These are phyloP conservation scores for Vickermania ingenoplastis DNA, from an alignment of 208 protist species.

Conservation along the genomic window DNA sequence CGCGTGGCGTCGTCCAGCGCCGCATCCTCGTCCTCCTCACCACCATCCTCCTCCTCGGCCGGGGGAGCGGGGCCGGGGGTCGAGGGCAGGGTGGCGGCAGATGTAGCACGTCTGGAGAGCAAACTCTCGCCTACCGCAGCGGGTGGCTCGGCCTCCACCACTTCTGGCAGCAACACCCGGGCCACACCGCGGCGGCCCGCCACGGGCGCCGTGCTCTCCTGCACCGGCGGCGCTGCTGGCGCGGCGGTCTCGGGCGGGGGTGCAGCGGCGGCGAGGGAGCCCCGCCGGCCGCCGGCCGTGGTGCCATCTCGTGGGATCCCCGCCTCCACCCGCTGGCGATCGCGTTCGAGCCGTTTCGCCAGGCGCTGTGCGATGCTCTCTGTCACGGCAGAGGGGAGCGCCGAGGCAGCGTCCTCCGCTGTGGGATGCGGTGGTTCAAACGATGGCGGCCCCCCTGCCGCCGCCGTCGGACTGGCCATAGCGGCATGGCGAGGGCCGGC, in stretches of 20 bases:
- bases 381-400: constrained; percentile 13
- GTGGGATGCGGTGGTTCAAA: no score
- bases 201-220: not conserved
- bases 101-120: no score
- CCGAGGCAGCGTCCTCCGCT: no score
- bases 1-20: not conserved
- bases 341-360: constrained; percentile 47
- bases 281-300: not conserved
- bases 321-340: constrained; percentile 20
- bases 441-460: no score
- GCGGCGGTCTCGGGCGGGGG: not conserved
- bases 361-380: constrained; percentile 58
- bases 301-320: not conserved
- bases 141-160: not conserved
- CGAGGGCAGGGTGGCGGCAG: no score
- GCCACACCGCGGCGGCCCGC: not conserved
- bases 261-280: not conserved
- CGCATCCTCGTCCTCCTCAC: not conserved
- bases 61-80: not conserved
- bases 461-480: not conserved
- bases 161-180: no score
- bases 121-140: no score
- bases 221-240: no score
- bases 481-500: not conserved
- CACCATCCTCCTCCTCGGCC: not conserved